These are phyloP conservation scores for Kwoniella sp. DNA, from an alignment of 768 basidiomycete genomes.

Conservation along the genomic window DNA sequence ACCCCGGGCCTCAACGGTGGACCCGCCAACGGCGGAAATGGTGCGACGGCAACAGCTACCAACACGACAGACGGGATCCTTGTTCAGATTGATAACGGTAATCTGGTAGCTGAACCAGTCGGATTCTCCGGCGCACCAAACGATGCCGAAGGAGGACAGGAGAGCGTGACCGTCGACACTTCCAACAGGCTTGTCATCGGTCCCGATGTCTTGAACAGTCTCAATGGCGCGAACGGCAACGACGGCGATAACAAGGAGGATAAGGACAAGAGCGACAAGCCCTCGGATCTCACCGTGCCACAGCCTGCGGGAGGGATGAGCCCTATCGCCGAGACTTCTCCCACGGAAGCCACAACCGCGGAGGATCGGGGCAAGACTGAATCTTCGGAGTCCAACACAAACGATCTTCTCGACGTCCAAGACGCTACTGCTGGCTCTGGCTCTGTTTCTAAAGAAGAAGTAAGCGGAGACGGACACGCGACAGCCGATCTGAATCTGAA, in stretches of 20 bases:
- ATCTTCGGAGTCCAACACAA: background rate
- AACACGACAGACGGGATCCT: conserved; percentile 26
- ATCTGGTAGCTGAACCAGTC: conserved; percentile 32
- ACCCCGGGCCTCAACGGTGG: background rate
- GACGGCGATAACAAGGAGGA: background rate
- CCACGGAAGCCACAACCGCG: background rate
- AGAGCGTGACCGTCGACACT: background rate
- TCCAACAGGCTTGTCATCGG: conserved; percentile 5
- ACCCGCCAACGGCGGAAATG: conserved; percentile 8
- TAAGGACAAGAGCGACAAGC: background rate
- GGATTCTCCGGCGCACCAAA: background rate
- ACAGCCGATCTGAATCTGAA: conserved; percentile 1
- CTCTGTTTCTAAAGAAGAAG: background rate
- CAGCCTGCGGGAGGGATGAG: conserved; percentile 2
- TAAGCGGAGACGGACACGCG: conserved; percentile 4
- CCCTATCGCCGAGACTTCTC: conserved; percentile 20
- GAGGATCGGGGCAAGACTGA: background rate
- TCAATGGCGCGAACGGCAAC: background rate
- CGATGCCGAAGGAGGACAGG: conserved; percentile 4
- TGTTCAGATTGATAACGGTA: conserved; percentile 31
- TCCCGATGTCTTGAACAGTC: background rate
- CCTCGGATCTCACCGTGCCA: background rate
- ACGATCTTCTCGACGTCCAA: background rate
- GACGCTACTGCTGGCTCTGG: background rate
- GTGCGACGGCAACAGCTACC: background rate